Conservation (phyloP, 345 rosid genomes). For the Cochlearia excelsa region DNA sequence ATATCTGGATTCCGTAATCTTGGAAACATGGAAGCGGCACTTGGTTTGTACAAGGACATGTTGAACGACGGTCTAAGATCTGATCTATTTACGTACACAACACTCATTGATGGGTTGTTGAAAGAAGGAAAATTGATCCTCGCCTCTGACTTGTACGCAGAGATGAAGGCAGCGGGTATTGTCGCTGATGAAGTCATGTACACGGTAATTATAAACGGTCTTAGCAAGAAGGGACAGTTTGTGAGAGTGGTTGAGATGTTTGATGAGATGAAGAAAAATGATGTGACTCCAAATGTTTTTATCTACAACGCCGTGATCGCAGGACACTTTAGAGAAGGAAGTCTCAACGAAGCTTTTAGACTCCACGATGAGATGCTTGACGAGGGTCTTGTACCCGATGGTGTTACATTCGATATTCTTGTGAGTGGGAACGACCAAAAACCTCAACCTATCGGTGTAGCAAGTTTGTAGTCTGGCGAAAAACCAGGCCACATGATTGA, state of each 20-base stretch:
- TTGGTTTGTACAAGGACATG: slow-evolving; percentile 58
- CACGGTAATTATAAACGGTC: slow-evolving; percentile 56
- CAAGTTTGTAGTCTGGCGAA: slow-evolving; percentile 19
- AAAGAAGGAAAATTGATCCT: slow-evolving; percentile 52
- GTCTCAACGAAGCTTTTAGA: slow-evolving; percentile 64
- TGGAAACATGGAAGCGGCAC: slow-evolving; percentile 66
- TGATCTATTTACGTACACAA: slow-evolving; percentile 58
- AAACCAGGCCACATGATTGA: background rate
- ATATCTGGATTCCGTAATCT: slow-evolving; percentile 59
- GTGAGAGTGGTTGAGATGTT: slow-evolving; percentile 55
- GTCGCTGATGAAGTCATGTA: slow-evolving; percentile 50
- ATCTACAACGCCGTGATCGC: slow-evolving; percentile 67
- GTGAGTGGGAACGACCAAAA: slow-evolving; percentile 44
- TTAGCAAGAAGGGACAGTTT: slow-evolving; percentile 54
- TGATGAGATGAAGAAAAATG: slow-evolving; percentile 58
- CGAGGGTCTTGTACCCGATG: slow-evolving; percentile 66
- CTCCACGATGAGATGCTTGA: slow-evolving; percentile 87
- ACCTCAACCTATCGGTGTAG: slow-evolving; percentile 34
- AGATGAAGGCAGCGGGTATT: slow-evolving; percentile 62
- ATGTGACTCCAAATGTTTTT: slow-evolving; percentile 51
- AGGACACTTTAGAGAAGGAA: slow-evolving; percentile 64
- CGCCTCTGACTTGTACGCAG: slow-evolving; percentile 61
- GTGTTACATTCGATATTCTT: slow-evolving; percentile 62
- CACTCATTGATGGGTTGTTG: slow-evolving; percentile 66
- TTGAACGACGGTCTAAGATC: slow-evolving; percentile 49